Conservation (phyloP, 2,329 filamentous ascomycete genomes). For the Colletotrichum orchidophilum region DNA sequence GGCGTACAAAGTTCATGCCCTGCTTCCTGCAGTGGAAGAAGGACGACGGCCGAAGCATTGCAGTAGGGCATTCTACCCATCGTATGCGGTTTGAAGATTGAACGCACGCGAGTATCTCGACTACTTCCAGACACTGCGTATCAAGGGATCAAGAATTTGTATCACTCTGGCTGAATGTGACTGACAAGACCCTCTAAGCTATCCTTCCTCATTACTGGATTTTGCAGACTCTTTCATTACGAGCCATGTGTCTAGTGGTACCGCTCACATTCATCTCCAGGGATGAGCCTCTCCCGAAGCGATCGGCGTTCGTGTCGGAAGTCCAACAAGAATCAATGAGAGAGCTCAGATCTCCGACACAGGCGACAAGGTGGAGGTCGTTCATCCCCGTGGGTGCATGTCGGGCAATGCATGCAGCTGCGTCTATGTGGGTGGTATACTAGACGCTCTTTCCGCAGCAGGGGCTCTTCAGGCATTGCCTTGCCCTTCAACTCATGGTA, state of each 20-base stretch:
- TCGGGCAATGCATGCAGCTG: constrained; percentile 24
- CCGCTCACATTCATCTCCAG: background rate
- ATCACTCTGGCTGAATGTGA: background rate
- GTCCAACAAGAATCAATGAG: background rate
- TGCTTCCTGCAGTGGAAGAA: constrained; percentile 17
- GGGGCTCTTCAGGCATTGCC: constrained; percentile 6
- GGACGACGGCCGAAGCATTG: background rate
- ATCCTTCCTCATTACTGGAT: background rate
- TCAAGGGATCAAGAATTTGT: constrained; percentile 3
- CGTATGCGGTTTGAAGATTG: constrained; percentile 3
- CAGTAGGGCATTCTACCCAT: background rate
- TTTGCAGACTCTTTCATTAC: background rate
- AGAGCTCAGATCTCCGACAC: background rate
- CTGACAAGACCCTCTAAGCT: background rate
- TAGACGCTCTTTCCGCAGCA: constrained; percentile 10
- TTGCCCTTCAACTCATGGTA: constrained; percentile 22
- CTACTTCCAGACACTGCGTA: background rate
- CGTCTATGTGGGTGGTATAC: constrained; percentile 6
- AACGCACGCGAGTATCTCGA: background rate
- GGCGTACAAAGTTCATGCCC: constrained; percentile 22
- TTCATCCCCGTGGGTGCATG: background rate
- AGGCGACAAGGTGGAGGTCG: background rate
- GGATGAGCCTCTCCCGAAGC: background rate
- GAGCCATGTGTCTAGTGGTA: background rate
- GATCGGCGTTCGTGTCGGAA: background rate